phyloP scores from a whole-genome alignment of 352 stramenopile genomes.

The Phytopythium aichiense region DNA sequence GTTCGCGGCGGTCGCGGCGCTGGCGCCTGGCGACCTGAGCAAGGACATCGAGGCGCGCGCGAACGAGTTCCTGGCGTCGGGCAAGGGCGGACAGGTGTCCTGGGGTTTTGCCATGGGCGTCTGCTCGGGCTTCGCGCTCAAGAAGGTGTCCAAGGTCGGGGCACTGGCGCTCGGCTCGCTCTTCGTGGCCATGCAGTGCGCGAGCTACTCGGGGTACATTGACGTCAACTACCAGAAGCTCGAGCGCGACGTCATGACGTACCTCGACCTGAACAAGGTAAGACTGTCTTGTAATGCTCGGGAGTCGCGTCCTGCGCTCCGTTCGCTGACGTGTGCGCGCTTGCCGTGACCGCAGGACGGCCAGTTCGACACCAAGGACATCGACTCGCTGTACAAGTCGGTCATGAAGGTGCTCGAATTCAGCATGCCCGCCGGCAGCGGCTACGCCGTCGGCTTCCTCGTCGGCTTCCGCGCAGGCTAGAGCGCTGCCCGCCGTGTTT shows the following conservation, averaged over 20 bases:
- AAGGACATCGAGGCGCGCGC: conserved; percentile 46
- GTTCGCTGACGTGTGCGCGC: not conserved
- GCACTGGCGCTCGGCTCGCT: conserved; percentile 79
- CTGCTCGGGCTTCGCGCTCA: conserved; percentile 87
- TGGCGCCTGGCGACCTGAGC: conserved; percentile 36
- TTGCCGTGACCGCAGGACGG: conserved; percentile 39
- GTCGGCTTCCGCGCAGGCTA: conserved; percentile 75
- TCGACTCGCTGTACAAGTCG: conserved; percentile 72
- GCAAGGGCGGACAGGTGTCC: conserved; percentile 75
- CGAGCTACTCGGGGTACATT: conserved; percentile 89
- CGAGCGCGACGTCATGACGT: conserved; percentile 61
- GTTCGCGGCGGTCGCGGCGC: conserved; percentile 26
- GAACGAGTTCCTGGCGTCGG: conserved; percentile 58
- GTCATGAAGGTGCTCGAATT: conserved; percentile 79
- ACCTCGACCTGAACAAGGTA: conserved; percentile 83
- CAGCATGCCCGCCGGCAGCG: conserved; percentile 67
- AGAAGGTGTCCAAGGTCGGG: conserved; percentile 89
- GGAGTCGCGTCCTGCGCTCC: not conserved
- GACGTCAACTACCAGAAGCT: conserved; percentile 92
- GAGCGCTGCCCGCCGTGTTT: not conserved
- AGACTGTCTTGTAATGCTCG: not conserved
- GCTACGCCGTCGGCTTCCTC: conserved; percentile 71
- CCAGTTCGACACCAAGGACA: conserved; percentile 65
- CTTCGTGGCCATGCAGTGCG: conserved; percentile 87
- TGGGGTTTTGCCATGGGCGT: conserved; percentile 90